Base-by-base conservation (phyloP, 2,329 filamentous ascomycete genomes). In the Diaporthe helianthi region DNA sequence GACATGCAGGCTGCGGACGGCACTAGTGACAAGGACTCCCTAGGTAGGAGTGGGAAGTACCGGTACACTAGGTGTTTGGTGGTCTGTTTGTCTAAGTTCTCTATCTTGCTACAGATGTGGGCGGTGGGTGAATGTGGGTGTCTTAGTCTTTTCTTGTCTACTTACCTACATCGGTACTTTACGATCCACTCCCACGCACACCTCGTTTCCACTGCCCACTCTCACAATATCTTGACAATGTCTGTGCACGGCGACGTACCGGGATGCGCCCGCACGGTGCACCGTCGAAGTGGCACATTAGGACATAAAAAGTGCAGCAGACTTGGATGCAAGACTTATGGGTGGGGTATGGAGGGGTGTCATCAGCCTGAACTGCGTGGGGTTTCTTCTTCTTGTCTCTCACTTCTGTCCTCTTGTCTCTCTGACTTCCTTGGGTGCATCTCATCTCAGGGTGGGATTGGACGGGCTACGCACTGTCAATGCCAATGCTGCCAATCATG, bases 1-100 rank as follows among this genome's bases (percentile, higher is more conserved):
- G 22, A 47, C 58, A 13, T 61, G 58, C 58, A 61, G 58, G 58
- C 58, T 47, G 41, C 41, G 41, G 58, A 47, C 58, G 41, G 22
- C n/a, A 6, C 12, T 47, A 61, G 26, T 61, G 26, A 61, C 58
- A 47, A 61, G 58, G 58, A 47, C 41, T 47, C 19, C 58, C 41
- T 41, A 33, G 58, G 24, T 26, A 19, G 31, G 55, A 26, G 22
- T 46, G 22, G 19, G 15, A n/a, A n/a, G n/a, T n/a, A n/a, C n/a
- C n/a, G n/a, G n/a, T n/a, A n/a, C n/a, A n/a, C n/a, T n/a, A n/a
- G n/a, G n/a, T n/a, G n/a, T n/a, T n/a, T n/a, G 19, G 54, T 29
- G 22, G 8, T 22, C n/a, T 60, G 26, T 33, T 12, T 38, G 31
- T 38, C 36, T 38, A 38, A n/a, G n/a, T n/a, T n/a, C 36, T 38